Evolutionary conservation across 192 early-diverging fungal genomes (phyloP), one percentile per base, ranked within the genome.

Genomic region (Coemansia javaensis): DNA sequence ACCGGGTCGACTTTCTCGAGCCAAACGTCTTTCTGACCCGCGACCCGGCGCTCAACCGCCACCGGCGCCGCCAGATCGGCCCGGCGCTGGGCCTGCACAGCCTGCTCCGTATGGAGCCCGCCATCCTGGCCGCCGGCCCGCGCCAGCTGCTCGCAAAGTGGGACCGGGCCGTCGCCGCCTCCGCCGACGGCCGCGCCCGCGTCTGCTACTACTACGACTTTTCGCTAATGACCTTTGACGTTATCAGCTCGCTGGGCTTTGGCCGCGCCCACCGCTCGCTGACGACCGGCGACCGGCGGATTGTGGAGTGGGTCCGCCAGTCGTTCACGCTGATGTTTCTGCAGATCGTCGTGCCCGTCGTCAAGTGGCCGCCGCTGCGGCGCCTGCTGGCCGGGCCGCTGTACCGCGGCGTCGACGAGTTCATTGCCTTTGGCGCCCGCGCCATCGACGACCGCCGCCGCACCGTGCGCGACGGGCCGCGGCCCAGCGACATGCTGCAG

Each of bases 211-310:
- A 46, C 28, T 31, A 55, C 16, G 69, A 73, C 16, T 66, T 66
- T 44, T 34, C 39, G 36, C 49, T 61, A 0, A 61, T 66, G 63
- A 53, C 57, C 0, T 73, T 73, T 46, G 69, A 73, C 32, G 32
- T 73, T 0, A 73, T 73, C 12, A 39, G 57, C 24, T 52, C 62
- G 3, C 47, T 73, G 16, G 69, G 63, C 9, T 73, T 66, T 38
- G 69, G 69, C 1, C 47, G 56, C 5, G 20, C 51, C 12, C 61
- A 66, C 20, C 37, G 65, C 15, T 59, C 63, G 18, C 50, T 75
- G 44, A 63, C 54, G 7, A 54, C 53, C 5, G 56, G 59, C 28
- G 62, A 76, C 50, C 37, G 38, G 0, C 21, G 28, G 17, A 48
- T 76, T 1, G 40, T 63, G 14, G 31, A 45, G 20, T 62, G 66